A percentile compares a stretch with the other conserved stretches of the same genome.
phyloP scores from a whole-genome alignment of 192 early-diverging fungal genomes.

The Coemansia sp. region DNA sequence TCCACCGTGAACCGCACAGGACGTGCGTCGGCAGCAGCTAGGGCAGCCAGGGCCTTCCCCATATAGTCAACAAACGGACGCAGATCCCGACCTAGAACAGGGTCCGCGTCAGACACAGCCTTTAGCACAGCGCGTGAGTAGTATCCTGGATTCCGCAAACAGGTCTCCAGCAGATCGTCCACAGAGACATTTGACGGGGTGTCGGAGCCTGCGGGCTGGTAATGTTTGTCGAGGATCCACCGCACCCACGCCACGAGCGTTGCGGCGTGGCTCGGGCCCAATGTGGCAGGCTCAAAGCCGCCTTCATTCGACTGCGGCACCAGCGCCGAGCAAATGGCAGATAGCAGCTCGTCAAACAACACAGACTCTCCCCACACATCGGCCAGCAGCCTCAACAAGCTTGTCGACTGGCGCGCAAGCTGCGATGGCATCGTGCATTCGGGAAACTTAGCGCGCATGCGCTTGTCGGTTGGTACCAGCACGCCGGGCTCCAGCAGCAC shows the following conservation, averaged over 20 bases:
- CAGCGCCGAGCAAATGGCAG: conserved; percentile 28
- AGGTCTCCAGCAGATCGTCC: conserved; percentile 57
- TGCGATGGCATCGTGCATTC: conserved; percentile 42
- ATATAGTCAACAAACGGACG: conserved; percentile 51
- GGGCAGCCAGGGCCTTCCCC: conserved; percentile 46
- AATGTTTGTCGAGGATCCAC: conserved; percentile 44
- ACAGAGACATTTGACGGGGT: conserved; percentile 13
- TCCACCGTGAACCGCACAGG: background rate
- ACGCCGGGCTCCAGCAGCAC: conserved; percentile 56
- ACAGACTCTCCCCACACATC: conserved; percentile 38
- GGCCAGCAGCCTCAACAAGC: conserved; percentile 42
- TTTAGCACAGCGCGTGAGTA: conserved; percentile 51
- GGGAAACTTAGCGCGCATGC: conserved; percentile 41
- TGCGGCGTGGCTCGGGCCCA: conserved; percentile 52
- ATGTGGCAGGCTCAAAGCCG: conserved; percentile 27
- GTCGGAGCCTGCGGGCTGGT: conserved; percentile 9
- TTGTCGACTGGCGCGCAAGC: conserved; percentile 44
- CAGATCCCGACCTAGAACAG: conserved; percentile 32
- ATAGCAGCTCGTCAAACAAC: conserved; percentile 41
- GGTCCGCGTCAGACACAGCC: conserved; percentile 26
- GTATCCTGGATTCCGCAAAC: conserved; percentile 58
- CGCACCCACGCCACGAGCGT: conserved; percentile 61
- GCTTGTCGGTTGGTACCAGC: conserved; percentile 58
- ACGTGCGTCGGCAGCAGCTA: conserved; percentile 27
- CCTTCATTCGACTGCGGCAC: conserved; percentile 21